Base-by-base conservation (phyloP, 495 filamentous ascomycete genomes). In the Aspergillus steynii region DNA sequence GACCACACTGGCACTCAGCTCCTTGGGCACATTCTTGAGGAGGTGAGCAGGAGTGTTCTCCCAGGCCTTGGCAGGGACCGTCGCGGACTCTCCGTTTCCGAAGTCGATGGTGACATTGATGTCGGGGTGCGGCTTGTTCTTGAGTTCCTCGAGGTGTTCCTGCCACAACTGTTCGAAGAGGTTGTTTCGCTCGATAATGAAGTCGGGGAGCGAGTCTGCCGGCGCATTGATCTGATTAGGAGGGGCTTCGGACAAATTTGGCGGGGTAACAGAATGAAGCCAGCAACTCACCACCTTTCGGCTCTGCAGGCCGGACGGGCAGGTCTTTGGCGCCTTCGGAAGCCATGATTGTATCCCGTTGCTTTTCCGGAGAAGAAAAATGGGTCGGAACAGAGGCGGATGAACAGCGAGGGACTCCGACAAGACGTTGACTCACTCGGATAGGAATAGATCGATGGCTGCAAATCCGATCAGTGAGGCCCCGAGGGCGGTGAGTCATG, bases 131-230 rank as follows among this genome's bases (percentile, higher is more conserved):
- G 73, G 71, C 53, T 72, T 78, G 47, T 68, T 71, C 55, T 81
- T 75, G 55, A 90, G 70, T 53, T 95, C 89, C 20, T 88, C 86
- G 55, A 96, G 86, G 67, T 90, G 85, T 72, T 90, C 82, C 61
- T 89, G 86, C 83, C 93, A 97, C 29, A 98, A 77, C 66, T 88
- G 85, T 62, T 98, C 88, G 77, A 97, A 99, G 6, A 99, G 75
- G 29, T 86, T 79, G 68, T 97, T 89, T 32, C 95, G 88, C 66
- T 93, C 83, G 64, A 91, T 77, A 62, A 97, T 82, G 74, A 90
- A 96, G n/a, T 86, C 82, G 26, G 94, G 89, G 31, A 87, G 80
- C n/a, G 85, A 84, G 46, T 82, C 70, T 61, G 64, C 46, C 53
- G 64, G 63, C 62, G 67, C 66, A 62, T 59, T 62, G 42, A 57